phyloP scores from a whole-genome alignment of 1,139 yeast genomes.

The Pichia inconspicua region DNA sequence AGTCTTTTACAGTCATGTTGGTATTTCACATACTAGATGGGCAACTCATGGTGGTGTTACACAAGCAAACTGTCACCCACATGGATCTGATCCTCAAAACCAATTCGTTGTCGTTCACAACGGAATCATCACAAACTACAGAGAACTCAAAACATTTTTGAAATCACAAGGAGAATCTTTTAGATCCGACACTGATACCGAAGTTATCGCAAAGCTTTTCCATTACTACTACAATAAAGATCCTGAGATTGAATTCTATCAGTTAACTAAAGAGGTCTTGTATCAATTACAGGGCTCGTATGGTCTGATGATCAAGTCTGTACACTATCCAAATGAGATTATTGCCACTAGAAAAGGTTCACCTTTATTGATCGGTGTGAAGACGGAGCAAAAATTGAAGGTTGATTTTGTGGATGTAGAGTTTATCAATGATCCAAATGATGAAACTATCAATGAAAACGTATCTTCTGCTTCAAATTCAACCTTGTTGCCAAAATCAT shows the following conservation, averaged over 20 bases:
- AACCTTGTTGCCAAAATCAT: slow-evolving; percentile 10
- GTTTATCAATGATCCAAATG: slow-evolving; percentile 56
- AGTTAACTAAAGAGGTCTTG: slow-evolving; percentile 85
- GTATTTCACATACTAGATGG: slow-evolving; percentile 99
- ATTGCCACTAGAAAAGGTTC: slow-evolving; percentile 98
- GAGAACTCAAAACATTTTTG: slow-evolving; percentile 80
- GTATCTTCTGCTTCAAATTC: slow-evolving; percentile 5
- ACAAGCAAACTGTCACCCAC: slow-evolving; percentile 89
- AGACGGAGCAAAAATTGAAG: slow-evolving; percentile 88
- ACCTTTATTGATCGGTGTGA: slow-evolving; percentile 93
- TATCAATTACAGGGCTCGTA: slow-evolving; percentile 96
- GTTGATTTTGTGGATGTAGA: slow-evolving; percentile 98
- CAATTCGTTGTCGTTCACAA: slow-evolving; percentile 94
- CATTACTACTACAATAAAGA: slow-evolving; percentile 77
- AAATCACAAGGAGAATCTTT: slow-evolving; percentile 71
- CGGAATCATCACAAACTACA: slow-evolving; percentile 94
- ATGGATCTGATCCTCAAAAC: slow-evolving; percentile 71
- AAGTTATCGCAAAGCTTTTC: slow-evolving; percentile 92
- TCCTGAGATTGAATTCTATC: slow-evolving; percentile 74
- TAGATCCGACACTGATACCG: slow-evolving; percentile 95
- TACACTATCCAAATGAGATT: slow-evolving; percentile 90
- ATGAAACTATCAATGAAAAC: slow-evolving; percentile 20
- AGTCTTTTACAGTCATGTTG: slow-evolving; percentile 78
- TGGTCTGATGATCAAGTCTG: slow-evolving; percentile 86
- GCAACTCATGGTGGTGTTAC: slow-evolving; percentile 98